A percentile compares a stretch with the other conserved stretches of the same genome.
phyloP scores from a whole-genome alignment of 2,329 filamentous ascomycete genomes.

The Lachnellula arida region DNA sequence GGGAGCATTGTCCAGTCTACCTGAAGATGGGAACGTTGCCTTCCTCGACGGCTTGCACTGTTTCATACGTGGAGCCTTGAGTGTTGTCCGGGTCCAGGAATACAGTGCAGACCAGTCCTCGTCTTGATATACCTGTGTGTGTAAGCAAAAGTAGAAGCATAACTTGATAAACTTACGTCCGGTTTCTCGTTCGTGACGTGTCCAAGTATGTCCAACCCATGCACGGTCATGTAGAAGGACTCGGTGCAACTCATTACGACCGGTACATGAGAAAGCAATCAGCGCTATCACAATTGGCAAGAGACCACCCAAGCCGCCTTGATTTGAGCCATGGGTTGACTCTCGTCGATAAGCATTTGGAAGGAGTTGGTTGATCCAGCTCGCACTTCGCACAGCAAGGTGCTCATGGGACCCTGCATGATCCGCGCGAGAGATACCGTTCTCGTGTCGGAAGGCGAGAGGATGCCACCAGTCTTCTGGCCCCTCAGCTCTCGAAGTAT shows the following conservation, averaged over 20 bases:
- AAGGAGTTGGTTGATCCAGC: slow-evolving; percentile 9
- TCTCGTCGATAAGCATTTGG: slow-evolving; percentile 5
- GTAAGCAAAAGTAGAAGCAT: not conserved
- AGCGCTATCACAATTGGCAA: slow-evolving; percentile 11
- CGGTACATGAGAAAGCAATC: slow-evolving; percentile 13
- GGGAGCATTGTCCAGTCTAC: not conserved
- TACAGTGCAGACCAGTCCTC: not conserved
- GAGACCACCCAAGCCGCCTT: slow-evolving; percentile 7
- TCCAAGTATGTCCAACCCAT: slow-evolving; percentile 7
- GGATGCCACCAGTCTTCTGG: slow-evolving; percentile 18
- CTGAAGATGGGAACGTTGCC: not conserved
- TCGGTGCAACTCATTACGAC: not conserved
- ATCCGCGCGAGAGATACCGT: slow-evolving; percentile 8
- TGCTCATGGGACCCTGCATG: slow-evolving; percentile 2
- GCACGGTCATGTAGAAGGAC: slow-evolving; percentile 3
- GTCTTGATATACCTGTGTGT: not conserved
- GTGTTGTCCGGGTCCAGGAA: slow-evolving; percentile 5
- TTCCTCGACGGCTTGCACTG: not conserved
- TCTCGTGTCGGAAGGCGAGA: slow-evolving; percentile 13
- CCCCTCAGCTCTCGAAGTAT: slow-evolving; percentile 4
- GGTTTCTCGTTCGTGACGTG: not conserved
- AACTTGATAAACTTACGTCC: slow-evolving; percentile 2
- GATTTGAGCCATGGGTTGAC: not conserved
- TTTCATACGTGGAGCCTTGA: not conserved
- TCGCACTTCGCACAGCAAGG: slow-evolving; percentile 4